Base-by-base conservation (phyloP, 2,329 filamentous ascomycete genomes). In the Tolypocladium album region DNA sequence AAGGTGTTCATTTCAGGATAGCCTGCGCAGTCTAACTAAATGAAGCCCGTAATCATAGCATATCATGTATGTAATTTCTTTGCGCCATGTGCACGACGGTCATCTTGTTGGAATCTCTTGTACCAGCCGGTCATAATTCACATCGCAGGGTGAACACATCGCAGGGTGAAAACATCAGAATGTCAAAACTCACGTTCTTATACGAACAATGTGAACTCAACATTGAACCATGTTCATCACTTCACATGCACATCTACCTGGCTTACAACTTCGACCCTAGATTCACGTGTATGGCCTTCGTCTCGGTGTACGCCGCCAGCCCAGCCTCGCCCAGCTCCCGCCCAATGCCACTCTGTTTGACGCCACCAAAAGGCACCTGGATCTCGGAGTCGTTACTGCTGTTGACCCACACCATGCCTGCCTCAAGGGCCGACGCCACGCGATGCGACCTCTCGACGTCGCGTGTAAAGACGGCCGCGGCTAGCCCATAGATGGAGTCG, bases 401-500 rank as follows among this genome's bases (percentile, higher is more conserved):
- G 66, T 82, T 82, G 61, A 82, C 75, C 79, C 78, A 81, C 15
- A 81, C 78, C 76, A 79, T 80, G 38, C 85, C 85, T 1, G 83
- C 78, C 69, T 88, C 82, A 58, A 88, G 82, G 20, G 79, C 79
- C 61, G 80, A 79, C 5, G 82, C 77, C 0, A 79, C 74, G 15
- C 75, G 74, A 63, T 81, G 79, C 4, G 77, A 74, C 36, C 73
- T 71, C 59, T 75, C 78, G 57, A 88, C 75, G 66, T 86, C 80
- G 60, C 81, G 75, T 0, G 80, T 88, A 65, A 88, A 88, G 2
- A 89, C 71, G 0, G 85, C 81, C 11, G 81, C 80, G 2, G 81
- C 85, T 0, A 88, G 77, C 1, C 85, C 85, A 64, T 86, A 88
- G 0, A 78, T 80, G 0, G 81, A 82, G 67, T 86, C 71, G 52